A percentile compares a stretch with the other conserved stretches of the same genome.
phyloP scores from a whole-genome alignment of 2,329 filamentous ascomycete genomes.

The Cladophialophora immunda region DNA sequence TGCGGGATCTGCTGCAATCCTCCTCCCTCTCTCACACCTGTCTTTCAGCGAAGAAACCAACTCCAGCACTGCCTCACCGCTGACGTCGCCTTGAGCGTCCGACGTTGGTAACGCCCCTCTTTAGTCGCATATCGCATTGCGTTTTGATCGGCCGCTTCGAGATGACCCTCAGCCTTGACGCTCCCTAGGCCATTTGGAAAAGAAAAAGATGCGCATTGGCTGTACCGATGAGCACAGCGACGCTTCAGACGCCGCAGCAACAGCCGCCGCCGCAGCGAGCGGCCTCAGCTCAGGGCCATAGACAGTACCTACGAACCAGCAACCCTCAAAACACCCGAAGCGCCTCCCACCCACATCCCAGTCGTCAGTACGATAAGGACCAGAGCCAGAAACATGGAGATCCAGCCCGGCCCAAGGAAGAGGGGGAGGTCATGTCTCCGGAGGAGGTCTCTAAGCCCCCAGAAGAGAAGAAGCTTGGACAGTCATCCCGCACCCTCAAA shows the following conservation, averaged over 20 bases:
- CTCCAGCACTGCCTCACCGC: slow-evolving; percentile 18
- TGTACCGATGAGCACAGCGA: slow-evolving; percentile 42
- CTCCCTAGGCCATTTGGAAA: slow-evolving; percentile 37
- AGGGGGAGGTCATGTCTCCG: slow-evolving; percentile 25
- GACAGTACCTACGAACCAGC: slow-evolving; percentile 37
- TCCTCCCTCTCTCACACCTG: not conserved
- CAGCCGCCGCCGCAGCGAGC: slow-evolving; percentile 39
- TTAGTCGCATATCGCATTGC: slow-evolving; percentile 19
- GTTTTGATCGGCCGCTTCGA: slow-evolving; percentile 19
- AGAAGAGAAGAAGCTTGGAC: slow-evolving; percentile 49
- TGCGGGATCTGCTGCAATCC: not conserved
- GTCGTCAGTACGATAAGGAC: slow-evolving; percentile 39
- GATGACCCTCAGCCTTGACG: slow-evolving; percentile 43
- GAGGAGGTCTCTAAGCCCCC: slow-evolving; percentile 49
- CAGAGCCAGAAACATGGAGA: slow-evolving; percentile 35
- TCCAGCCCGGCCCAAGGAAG: slow-evolving; percentile 21
- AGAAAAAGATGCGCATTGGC: slow-evolving; percentile 37
- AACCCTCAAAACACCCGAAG: slow-evolving; percentile 39
- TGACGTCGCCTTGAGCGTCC: slow-evolving; percentile 6
- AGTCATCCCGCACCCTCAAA: slow-evolving; percentile 49
- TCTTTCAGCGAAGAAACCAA: not conserved
- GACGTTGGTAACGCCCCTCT: slow-evolving; percentile 4
- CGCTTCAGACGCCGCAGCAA: slow-evolving; percentile 42
- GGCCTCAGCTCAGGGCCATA: slow-evolving; percentile 41
- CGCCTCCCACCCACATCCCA: slow-evolving; percentile 40